phyloP scores from a whole-genome alignment of 768 basidiomycete species.

The Mycena leptocephala region DNA sequence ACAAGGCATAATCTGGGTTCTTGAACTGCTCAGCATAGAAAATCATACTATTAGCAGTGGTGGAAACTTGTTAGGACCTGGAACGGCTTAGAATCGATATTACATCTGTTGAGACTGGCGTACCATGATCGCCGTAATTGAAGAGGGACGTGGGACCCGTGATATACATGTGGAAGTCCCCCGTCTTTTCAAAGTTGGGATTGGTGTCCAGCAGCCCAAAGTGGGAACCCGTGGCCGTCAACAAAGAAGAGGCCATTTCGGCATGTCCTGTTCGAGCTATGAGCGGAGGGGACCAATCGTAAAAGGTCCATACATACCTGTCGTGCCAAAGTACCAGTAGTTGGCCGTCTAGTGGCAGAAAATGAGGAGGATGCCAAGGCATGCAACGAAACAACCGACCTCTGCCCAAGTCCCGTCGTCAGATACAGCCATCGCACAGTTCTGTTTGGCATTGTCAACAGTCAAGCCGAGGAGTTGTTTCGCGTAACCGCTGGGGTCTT shows the following conservation, averaged over 20 bases:
- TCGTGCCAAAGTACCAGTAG: slow-evolving; percentile 97
- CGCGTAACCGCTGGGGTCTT: slow-evolving; percentile 85
- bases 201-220: slow-evolving; percentile 83
- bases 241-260: slow-evolving; percentile 88
- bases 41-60: slow-evolving; percentile 92
- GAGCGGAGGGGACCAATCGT: slow-evolving; percentile 52
- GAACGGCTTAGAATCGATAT: background rate
- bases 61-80: slow-evolving; percentile 88
- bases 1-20: slow-evolving; percentile 83
- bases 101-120: background rate
- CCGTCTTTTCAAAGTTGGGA: slow-evolving; percentile 80
- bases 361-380: background rate
- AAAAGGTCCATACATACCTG: background rate
- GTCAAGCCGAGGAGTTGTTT: slow-evolving; percentile 76
- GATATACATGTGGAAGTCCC: slow-evolving; percentile 91
- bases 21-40: slow-evolving; percentile 83
- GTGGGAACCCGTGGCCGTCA: slow-evolving; percentile 89
- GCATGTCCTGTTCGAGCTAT: slow-evolving; percentile 95
- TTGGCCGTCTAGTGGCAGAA: slow-evolving; percentile 77
- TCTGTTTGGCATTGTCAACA: slow-evolving; percentile 80
- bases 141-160: slow-evolving; percentile 88
- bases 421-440: slow-evolving; percentile 78
- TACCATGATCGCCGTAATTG: slow-evolving; percentile 86
- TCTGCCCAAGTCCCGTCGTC: slow-evolving; percentile 92
- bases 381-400: background rate